Conservation (phyloP, 768 basidiomycete species). For the Boletus sp. region DNA sequence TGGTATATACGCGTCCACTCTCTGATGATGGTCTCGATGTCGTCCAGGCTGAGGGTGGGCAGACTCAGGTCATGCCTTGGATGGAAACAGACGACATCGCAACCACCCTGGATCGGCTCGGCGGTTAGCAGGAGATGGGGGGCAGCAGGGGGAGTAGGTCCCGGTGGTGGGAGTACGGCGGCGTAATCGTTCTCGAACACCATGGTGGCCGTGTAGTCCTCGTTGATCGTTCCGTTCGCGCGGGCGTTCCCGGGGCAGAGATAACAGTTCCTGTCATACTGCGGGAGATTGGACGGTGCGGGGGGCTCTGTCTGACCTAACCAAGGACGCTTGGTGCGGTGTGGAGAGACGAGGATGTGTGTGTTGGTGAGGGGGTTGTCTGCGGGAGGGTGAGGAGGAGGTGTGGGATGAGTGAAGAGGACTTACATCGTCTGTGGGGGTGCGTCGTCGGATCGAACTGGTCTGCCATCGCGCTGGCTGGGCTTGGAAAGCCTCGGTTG, state of each 20-base stretch:
- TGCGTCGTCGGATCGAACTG: slow-evolving; percentile 59
- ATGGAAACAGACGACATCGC: slow-evolving; percentile 85
- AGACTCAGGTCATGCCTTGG: slow-evolving; percentile 84
- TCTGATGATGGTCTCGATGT: slow-evolving; percentile 62
- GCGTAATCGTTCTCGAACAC: slow-evolving; percentile 83
- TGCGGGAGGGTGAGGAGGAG: slow-evolving; percentile 28
- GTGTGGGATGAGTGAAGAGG: not conserved
- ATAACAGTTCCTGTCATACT: slow-evolving; percentile 74
- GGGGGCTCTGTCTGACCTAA: slow-evolving; percentile 78
- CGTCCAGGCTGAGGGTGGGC: slow-evolving; percentile 53
- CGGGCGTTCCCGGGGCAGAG: slow-evolving; percentile 85
- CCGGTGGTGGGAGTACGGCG: slow-evolving; percentile 65
- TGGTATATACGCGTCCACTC: slow-evolving; percentile 72
- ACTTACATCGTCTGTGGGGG: slow-evolving; percentile 69
- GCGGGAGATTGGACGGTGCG: slow-evolving; percentile 47
- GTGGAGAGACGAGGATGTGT: slow-evolving; percentile 81
- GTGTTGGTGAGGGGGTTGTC: slow-evolving; percentile 80
- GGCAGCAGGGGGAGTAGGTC: slow-evolving; percentile 47
- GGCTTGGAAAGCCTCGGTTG: not conserved
- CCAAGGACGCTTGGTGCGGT: slow-evolving; percentile 91
- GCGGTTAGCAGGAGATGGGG: slow-evolving; percentile 59
- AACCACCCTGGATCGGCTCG: slow-evolving; percentile 75
- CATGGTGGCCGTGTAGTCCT: slow-evolving; percentile 60
- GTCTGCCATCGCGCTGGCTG: slow-evolving; percentile 16
- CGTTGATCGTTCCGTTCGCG: slow-evolving; percentile 68